Percentiles rank a stretch among this genome's conserved stretches.
These are phyloP conservation scores for Metarhizium rileyi DNA, from an alignment of 2,329 filamentous ascomycete species.

Conservation along the genomic window DNA sequence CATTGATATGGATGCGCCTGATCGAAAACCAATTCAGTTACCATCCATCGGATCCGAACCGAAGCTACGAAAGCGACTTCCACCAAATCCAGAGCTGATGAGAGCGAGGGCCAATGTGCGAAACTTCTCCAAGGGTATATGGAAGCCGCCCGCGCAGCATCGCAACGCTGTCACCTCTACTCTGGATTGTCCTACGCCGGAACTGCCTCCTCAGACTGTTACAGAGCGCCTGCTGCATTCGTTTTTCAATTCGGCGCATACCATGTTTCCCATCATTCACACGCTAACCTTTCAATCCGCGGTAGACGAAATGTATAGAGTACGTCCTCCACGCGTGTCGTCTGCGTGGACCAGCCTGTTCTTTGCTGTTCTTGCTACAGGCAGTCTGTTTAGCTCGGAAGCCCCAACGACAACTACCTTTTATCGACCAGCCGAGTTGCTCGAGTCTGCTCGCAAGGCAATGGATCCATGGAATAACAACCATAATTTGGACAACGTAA, in stretches of 20 bases:
- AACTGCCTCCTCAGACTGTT: conserved; percentile 59
- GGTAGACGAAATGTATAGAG: conserved; percentile 68
- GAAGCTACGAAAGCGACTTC: conserved; percentile 50
- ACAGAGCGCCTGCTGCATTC: conserved; percentile 64
- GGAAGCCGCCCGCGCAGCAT: conserved; percentile 65
- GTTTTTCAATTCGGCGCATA: conserved; percentile 70
- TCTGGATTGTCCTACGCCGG: conserved; percentile 46
- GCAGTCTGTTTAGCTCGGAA: conserved; percentile 60
- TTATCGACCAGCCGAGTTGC: conserved; percentile 48
- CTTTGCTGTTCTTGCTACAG: conserved; percentile 75
- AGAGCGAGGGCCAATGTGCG: conserved; percentile 64
- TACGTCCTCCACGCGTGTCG: conserved; percentile 46
- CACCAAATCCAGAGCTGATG: conserved; percentile 57
- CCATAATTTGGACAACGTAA: conserved; percentile 64
- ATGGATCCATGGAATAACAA: conserved; percentile 78
- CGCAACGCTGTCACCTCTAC: conserved; percentile 39
- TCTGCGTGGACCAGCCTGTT: conserved; percentile 70
- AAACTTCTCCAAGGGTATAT: conserved; percentile 65
- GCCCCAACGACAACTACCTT: conserved; percentile 41
- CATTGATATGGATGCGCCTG: conserved; percentile 34
- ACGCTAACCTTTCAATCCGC: conserved; percentile 74
- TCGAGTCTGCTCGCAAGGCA: conserved; percentile 59
- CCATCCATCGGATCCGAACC: conserved; percentile 59
- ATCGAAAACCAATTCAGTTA: conserved; percentile 44
- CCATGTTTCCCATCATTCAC: conserved; percentile 75